These are phyloP conservation scores for Kodamaea hsintzibuensis DNA, from an alignment of 805 yeast species.

Conservation along the genomic window DNA sequence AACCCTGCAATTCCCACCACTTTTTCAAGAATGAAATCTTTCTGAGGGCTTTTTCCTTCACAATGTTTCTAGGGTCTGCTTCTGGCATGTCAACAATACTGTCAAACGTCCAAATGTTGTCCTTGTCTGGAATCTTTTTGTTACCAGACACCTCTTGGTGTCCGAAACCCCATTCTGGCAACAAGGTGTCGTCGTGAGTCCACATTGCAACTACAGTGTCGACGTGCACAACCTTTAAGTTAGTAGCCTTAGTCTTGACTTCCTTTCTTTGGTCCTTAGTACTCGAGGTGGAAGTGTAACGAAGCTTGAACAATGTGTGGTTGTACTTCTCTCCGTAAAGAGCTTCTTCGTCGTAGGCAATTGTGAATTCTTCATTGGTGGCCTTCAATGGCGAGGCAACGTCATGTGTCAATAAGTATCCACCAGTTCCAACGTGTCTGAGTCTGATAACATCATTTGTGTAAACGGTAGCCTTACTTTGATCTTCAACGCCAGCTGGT, in stretches of 20 bases:
- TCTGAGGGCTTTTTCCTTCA: constrained; percentile 64
- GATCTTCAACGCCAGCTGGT: constrained; percentile 47
- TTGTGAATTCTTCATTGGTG: constrained; percentile 91
- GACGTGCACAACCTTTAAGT: constrained; percentile 72
- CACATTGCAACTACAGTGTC: constrained; percentile 91
- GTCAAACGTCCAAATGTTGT: constrained; percentile 78
- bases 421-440: constrained; percentile 77
- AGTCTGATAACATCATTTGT: constrained; percentile 79
- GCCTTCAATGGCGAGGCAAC: constrained; percentile 93
- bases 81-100: constrained; percentile 55
- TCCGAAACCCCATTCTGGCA: constrained; percentile 93
- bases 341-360: constrained; percentile 59
- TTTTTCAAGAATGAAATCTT: constrained; percentile 74
- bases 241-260: constrained; percentile 69
- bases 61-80: constrained; percentile 60
- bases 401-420: constrained; percentile 84
- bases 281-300: constrained; percentile 24
- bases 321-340: constrained; percentile 46
- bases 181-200: constrained; percentile 79
- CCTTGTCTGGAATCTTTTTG: constrained; percentile 68
- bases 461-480: constrained; percentile 35
- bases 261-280: constrained; percentile 50
- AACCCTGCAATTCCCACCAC: constrained; percentile 84
- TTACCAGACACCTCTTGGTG: constrained; percentile 96
- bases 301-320: constrained; percentile 77